Conservation (phyloP, 257 asterid species). For the Nicotiana otophora region DNA sequence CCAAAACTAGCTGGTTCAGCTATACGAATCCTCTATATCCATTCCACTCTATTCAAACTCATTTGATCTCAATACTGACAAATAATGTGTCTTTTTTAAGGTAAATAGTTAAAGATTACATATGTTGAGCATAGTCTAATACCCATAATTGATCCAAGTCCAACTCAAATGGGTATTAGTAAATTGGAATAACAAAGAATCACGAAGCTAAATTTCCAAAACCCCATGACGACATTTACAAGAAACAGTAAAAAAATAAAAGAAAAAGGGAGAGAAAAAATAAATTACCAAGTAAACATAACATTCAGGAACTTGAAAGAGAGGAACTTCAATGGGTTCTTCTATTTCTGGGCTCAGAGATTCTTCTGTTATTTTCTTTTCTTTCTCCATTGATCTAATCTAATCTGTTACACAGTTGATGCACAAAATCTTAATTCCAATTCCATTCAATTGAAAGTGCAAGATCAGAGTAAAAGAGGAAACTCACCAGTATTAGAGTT, state of each 20-base stretch:
- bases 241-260: neutral
- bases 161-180: neutral
- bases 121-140: neutral
- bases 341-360: constrained; percentile 21
- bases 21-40: neutral
- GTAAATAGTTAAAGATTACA: neutral
- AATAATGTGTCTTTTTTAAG: neutral
- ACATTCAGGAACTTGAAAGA: constrained; percentile 84
- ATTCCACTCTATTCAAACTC: too few species aligned
- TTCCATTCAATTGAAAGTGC: neutral
- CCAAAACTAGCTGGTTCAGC: neutral
- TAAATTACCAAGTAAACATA: constrained; percentile 75
- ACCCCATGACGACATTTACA: neutral
- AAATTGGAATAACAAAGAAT: neutral
- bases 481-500: neutral
- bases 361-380: constrained; percentile 31
- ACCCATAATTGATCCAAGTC: neutral
- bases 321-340: constrained; percentile 59
- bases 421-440: neutral
- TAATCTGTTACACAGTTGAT: neutral
- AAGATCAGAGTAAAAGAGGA: constrained; percentile 4
- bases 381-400: constrained; percentile 41
- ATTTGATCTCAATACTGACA: too few species aligned
- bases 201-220: neutral
- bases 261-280: neutral